Evolutionary conservation across 345 rosid species (phyloP), one percentile per base, ranked within the genome.

Genomic region (Brassica carinata): DNA sequence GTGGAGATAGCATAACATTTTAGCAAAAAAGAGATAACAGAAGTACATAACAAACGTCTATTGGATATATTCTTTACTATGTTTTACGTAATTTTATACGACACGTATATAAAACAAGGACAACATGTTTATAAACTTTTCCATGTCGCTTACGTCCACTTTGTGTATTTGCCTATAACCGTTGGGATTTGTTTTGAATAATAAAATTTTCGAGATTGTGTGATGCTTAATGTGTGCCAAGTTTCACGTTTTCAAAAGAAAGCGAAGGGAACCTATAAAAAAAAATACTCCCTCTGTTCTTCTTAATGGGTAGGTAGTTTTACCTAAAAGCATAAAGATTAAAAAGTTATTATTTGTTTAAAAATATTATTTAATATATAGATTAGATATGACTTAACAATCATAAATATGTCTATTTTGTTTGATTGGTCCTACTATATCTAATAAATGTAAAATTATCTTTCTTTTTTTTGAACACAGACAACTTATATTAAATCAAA

Each of bases 101-200:
- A 78, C 66, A 78, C 76, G 66, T 78, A 78, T 34, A 51, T 33
- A 30, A 71, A 71, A 63, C 57, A 48, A 69, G 69, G 69, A 33
- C 64, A 78, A 40, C 77, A 79, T 66, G 77, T 29, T 77, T 40
- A 14, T 57, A 1, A 77, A 40, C 67, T 72, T 45, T n/a, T 51
- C 65, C 45, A 7, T 34, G 29, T 78, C 57, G 62, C 15, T 72
- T 71, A 78, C 68, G 82, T 73, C 62, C 73, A 73, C 36, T 40
- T 72, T 79, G 11, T 14, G 19, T 71, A 7, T 78, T 8, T 63
- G 31, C 15, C 7, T 64, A 53, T 57, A 27, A 36, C 65, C 57
- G 40, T 23, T 71, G 33, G 15, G 33, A 61, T 18, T 61, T 51
- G 2, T 51, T 78, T 45, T 10, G 5, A 45, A 8, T 18, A 30